phyloP scores from a whole-genome alignment of 257 asterid genomes.

The Capsicum chinense region DNA sequence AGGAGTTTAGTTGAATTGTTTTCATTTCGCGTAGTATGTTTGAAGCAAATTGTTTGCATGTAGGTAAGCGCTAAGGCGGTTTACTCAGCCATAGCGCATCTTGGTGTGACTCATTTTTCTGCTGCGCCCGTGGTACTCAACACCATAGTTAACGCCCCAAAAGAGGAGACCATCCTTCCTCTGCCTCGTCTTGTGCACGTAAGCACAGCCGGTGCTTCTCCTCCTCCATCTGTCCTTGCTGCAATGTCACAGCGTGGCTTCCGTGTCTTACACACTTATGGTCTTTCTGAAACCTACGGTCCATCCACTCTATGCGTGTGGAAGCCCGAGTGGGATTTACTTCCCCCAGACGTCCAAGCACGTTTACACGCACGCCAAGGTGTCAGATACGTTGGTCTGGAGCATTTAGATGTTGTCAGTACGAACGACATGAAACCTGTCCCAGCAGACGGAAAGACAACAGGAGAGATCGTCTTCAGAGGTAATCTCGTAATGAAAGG shows the following conservation, averaged over 20 bases:
- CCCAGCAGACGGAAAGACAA: conserved; percentile 78
- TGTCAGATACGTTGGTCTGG: conserved; percentile 66
- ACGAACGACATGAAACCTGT: conserved; percentile 70
- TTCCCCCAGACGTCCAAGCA: conserved; percentile 70
- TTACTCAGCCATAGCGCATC: conserved; percentile 81
- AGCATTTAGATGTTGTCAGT: conserved; percentile 67
- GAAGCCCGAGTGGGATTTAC: conserved; percentile 96
- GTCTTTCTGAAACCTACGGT: conserved; percentile 91
- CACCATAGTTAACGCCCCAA: conserved; percentile 67
- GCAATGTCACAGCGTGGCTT: conserved; percentile 85
- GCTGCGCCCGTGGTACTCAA: conserved; percentile 99
- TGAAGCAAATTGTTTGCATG: not conserved
- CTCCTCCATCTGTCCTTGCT: conserved; percentile 78
- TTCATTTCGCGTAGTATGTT: not conserved
- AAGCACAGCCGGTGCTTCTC: conserved; percentile 98
- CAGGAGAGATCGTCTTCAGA: conserved; percentile 86
- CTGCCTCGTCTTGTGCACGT: conserved; percentile 82
- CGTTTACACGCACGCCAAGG: conserved; percentile 87
- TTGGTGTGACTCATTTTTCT: conserved; percentile 87
- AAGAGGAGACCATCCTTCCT: conserved; percentile 68
- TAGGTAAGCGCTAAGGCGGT: conserved; percentile 87
- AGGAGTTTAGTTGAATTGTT: not conserved
- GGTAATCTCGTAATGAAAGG: conserved; percentile 95
- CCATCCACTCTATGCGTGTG: conserved; percentile 91
- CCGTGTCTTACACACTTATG: conserved; percentile 86